A percentile compares a stretch with the other conserved stretches of the same genome.
Evolutionary conservation across 225 moss, liverwort and hornwort species (phyloP).

Genomic region (Polytrichum commune): DNA sequence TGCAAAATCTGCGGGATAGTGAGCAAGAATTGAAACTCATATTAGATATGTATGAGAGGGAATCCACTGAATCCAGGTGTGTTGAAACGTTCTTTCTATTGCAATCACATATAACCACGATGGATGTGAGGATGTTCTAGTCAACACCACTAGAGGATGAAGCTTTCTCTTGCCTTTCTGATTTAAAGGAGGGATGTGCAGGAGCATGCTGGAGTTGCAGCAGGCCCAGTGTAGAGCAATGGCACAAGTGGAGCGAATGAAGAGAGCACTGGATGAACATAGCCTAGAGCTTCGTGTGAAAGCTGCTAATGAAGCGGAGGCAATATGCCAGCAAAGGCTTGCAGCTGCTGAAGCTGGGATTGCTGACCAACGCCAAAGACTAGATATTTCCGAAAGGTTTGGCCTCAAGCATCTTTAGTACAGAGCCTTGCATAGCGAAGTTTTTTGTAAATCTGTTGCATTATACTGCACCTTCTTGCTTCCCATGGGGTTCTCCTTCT

Average conservation of each 20-base stretch:
- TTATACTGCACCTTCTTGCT: too few species aligned
- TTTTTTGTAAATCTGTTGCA: too few species aligned
- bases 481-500: too few species aligned
- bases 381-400: conserved; percentile 62
- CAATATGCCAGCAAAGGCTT: conserved; percentile 66
- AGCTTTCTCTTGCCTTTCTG: neutral
- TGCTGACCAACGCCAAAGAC: conserved; percentile 49
- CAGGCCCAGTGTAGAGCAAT: conserved; percentile 63
- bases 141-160: too few species aligned
- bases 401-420: neutral
- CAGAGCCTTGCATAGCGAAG: too few species aligned
- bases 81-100: conserved; percentile 1
- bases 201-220: conserved; percentile 54
- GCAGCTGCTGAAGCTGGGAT: conserved; percentile 73
- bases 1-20: conserved; percentile 50
- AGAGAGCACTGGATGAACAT: conserved; percentile 59
- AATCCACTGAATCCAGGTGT: conserved; percentile 69
- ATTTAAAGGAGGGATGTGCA: conserved; percentile 31
- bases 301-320: conserved; percentile 72
- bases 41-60: conserved; percentile 67
- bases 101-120: neutral
- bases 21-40: conserved; percentile 67
- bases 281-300: conserved; percentile 73
- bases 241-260: conserved; percentile 53
- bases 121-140: neutral